These are phyloP conservation scores for Acanthamoeba divionensis DNA, from an alignment of 208 protist genomes.

Conservation along the genomic window DNA sequence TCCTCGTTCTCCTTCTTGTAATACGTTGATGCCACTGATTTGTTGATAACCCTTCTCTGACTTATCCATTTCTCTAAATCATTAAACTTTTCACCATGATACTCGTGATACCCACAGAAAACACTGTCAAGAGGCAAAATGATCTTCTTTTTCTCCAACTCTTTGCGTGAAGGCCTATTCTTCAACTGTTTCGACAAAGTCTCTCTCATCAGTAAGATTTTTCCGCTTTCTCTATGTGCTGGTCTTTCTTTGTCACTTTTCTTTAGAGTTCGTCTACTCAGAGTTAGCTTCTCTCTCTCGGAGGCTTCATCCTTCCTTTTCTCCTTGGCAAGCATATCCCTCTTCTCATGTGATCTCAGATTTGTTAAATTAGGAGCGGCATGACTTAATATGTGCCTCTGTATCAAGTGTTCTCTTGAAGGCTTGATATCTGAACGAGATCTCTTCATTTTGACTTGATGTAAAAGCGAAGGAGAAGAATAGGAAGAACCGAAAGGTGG, in stretches of 20 bases:
- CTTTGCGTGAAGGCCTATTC: neutral
- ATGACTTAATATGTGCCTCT: constrained; percentile 9
- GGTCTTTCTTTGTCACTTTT: no score
- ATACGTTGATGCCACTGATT: neutral
- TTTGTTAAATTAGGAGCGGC: constrained; percentile 18
- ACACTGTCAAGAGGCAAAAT: constrained; percentile 10
- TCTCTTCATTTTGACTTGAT: no score
- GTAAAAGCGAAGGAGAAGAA: no score
- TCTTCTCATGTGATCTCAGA: no score
- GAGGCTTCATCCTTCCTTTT: no score
- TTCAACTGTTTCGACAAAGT: neutral
- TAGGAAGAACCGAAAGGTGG: no score
- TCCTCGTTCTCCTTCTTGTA: neutral
- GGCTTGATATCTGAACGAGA: no score
- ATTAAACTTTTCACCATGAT: constrained; percentile 10
- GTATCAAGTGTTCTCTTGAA: constrained; percentile 7
- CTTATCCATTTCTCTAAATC: neutral
- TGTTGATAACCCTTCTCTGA: neutral
- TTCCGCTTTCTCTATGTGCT: no score
- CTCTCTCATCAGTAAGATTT: neutral
- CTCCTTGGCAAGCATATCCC: no score
- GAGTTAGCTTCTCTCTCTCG: no score
- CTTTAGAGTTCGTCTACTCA: no score
- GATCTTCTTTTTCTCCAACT: neutral
- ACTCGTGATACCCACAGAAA: neutral